These are phyloP conservation scores for Penicillium sp. DNA, from an alignment of 2,329 filamentous ascomycete genomes.

Conservation along the genomic window DNA sequence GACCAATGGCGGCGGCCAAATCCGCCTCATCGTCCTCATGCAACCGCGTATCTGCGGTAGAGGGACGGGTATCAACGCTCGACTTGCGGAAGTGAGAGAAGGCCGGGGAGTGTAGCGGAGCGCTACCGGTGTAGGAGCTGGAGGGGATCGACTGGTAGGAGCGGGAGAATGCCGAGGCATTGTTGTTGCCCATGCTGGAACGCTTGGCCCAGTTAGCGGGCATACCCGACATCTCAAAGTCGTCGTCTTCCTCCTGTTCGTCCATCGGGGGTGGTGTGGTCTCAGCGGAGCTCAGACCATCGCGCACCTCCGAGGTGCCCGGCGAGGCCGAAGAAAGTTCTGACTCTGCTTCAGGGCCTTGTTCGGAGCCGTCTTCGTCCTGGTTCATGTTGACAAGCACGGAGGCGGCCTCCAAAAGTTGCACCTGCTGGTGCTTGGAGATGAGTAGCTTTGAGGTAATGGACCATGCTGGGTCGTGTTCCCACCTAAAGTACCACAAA, in stretches of 20 bases:
- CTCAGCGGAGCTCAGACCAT: conserved; percentile 75
- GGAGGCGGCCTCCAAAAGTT: conserved; percentile 93
- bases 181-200: conserved; percentile 48
- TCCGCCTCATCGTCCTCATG: conserved; percentile 79
- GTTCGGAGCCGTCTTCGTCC: conserved; percentile 57
- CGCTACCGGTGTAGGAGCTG: conserved; percentile 51
- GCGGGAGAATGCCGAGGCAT: conserved; percentile 55
- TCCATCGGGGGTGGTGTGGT: conserved; percentile 82
- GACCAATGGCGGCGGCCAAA: conserved; percentile 80
- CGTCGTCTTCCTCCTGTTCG: conserved; percentile 48
- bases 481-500: conserved; percentile 66
- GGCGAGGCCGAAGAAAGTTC: conserved; percentile 79
- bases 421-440: conserved; percentile 98
- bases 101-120: conserved; percentile 45
- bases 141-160: conserved; percentile 71
- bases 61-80: conserved; percentile 69
- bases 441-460: conserved; percentile 96
- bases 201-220: conserved; percentile 52
- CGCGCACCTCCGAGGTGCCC: conserved; percentile 66
- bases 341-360: conserved; percentile 64
- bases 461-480: conserved; percentile 97
- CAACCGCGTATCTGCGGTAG: conserved; percentile 68
- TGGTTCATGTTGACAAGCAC: conserved; percentile 86
- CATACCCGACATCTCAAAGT: conserved; percentile 43
- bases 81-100: conserved; percentile 60